phyloP scores from a whole-genome alignment of 2,329 filamentous ascomycete species.

The Hypomyces rosellus region DNA sequence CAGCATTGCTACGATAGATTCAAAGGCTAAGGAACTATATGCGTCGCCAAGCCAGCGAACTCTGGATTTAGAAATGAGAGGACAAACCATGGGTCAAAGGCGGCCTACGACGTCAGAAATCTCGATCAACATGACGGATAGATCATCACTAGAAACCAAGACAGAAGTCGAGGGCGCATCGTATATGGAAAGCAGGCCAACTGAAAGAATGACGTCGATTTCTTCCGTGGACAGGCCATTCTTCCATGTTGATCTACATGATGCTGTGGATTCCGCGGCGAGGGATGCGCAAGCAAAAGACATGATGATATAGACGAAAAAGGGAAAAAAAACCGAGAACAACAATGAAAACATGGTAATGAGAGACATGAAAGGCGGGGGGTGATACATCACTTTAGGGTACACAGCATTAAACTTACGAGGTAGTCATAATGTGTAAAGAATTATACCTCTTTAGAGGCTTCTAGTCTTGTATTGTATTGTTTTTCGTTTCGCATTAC shows the following conservation, averaged over 20 bases:
- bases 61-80: not conserved
- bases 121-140: constrained; percentile 5
- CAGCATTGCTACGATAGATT: constrained; percentile 23
- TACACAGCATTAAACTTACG: not conserved
- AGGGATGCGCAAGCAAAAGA: constrained; percentile 21
- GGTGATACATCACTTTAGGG: not conserved
- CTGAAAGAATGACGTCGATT: constrained; percentile 22
- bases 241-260: constrained; percentile 41
- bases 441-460: not conserved
- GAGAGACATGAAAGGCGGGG: not conserved
- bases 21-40: constrained; percentile 12
- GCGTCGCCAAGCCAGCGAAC: too few species aligned
- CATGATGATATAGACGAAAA: not conserved
- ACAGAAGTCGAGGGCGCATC: not conserved
- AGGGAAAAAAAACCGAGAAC: not conserved
- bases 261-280: constrained; percentile 34
- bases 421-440: not conserved
- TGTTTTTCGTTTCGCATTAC: not conserved
- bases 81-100: constrained; percentile 2
- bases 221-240: constrained; percentile 39
- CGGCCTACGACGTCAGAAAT: not conserved
- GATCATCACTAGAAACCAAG: not conserved
- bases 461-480: not conserved
- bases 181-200: not conserved
- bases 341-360: too few species aligned